phyloP scores from a whole-genome alignment of 2,329 filamentous ascomycete genomes.

The Xylariaceae sp. region DNA sequence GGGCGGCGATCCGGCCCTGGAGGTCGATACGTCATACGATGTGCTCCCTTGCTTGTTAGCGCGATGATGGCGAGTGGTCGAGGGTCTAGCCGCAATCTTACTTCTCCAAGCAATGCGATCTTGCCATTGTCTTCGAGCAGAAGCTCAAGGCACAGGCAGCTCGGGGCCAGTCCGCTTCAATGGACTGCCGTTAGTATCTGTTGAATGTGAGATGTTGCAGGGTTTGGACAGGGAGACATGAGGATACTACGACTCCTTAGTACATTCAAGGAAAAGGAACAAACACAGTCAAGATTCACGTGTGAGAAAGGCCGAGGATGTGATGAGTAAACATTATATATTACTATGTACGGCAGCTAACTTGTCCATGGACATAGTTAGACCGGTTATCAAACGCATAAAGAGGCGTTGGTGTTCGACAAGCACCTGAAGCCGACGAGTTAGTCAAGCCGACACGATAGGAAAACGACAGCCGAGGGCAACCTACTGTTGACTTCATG shows the following conservation, averaged over 20 bases:
- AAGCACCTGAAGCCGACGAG: not conserved
- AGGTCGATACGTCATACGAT: slow-evolving; percentile 1
- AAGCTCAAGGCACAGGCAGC: not conserved
- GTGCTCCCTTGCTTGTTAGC: not conserved
- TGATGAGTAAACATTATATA: not conserved
- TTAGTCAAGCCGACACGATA: slow-evolving; percentile 1
- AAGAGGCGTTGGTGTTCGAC: not conserved
- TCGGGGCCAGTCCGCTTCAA: not conserved
- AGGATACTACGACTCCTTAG: not conserved
- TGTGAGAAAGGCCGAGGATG: not conserved
- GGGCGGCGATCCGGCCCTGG: slow-evolving; percentile 19
- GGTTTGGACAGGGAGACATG: not conserved
- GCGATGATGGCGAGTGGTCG: not conserved
- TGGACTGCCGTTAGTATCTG: not conserved
- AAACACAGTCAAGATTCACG: not conserved
- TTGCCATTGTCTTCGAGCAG: not conserved
- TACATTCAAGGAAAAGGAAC: not conserved
- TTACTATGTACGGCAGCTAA: slow-evolving; percentile 1
- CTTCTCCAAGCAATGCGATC: not conserved
- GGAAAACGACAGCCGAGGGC: not conserved
- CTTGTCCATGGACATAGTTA: not conserved
- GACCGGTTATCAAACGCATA: not conserved
- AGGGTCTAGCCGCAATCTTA: not conserved
- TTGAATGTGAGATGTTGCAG: not conserved
- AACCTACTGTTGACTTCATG: slow-evolving; percentile 10